These are phyloP conservation scores for Rickenella mellea DNA, from an alignment of 768 basidiomycete genomes.

Conservation along the genomic window DNA sequence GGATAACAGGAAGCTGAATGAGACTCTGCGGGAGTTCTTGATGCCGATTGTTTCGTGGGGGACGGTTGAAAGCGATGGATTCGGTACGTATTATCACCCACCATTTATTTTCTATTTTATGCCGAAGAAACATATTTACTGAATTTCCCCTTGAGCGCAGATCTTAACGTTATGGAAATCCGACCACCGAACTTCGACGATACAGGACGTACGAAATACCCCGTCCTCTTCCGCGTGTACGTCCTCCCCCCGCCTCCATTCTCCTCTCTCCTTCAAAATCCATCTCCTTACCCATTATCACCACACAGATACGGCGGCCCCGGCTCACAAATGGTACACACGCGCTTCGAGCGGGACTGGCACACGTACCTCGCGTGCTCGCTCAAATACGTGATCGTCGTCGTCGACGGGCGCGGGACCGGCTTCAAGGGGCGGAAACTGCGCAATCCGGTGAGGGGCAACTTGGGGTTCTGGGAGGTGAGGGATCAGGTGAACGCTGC, in stretches of 20 bases:
- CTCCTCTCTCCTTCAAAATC: not conserved
- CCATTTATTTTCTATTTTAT: no score
- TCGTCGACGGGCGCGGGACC: conserved; percentile 90
- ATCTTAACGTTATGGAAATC: conserved; percentile 85
- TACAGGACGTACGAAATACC: conserved; percentile 91
- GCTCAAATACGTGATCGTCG: conserved; percentile 76
- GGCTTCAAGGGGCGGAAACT: conserved; percentile 81
- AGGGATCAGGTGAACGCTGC: conserved; percentile 86
- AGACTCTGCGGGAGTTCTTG: conserved; percentile 59
- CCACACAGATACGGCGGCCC: conserved; percentile 80
- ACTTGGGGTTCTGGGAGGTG: conserved; percentile 85
- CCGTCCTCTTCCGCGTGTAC: conserved; percentile 84
- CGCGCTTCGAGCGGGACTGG: conserved; percentile 68
- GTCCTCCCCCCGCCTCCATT: conserved; percentile 2
- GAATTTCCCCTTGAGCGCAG: conserved; percentile 27
- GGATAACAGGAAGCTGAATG: conserved; percentile 58
- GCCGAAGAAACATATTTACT: not conserved
- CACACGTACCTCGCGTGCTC: conserved; percentile 77
- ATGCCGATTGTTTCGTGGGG: conserved; percentile 58
- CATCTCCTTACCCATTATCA: not conserved
- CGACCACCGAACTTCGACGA: conserved; percentile 90
- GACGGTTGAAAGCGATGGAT: conserved; percentile 73
- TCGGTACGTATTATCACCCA: conserved; percentile 38
- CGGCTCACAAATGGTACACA: conserved; percentile 66
- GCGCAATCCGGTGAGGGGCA: conserved; percentile 80